Evolutionary conservation across 192 early-diverging fungal species (phyloP), one percentile per base, ranked within the genome.

Genomic region (Coemansia asiatica): DNA sequence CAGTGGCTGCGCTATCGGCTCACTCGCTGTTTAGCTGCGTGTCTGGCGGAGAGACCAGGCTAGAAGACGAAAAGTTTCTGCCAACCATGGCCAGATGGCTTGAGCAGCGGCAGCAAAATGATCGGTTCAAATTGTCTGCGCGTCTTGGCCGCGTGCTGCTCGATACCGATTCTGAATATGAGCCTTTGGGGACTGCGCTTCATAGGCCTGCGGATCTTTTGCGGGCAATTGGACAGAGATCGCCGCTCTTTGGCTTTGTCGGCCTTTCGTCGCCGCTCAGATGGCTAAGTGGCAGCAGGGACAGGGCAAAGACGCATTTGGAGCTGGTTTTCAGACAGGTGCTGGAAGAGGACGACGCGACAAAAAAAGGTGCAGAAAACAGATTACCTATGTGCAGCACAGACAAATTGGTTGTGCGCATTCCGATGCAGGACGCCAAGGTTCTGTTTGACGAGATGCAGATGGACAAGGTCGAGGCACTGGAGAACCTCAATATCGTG

Each of bases 171-270:
- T 33, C 62, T 26, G 36, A 15, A 12, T 48, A 69, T 40, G 35
- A 56, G 23, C 44, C 38, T 9, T 23, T 73, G 18, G 59, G 50
- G n/a, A 51, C 61, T n/a, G 18, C 44, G 6, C 68, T 72, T 46
- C 28, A 63, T 44, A 22, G 15, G 28, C 63, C 79, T 0, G 8
- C 38, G 1, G 70, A 64, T n/a, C 70, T 81, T 36, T 28, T 81
- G 27, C 25, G 36, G 1, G 21, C 10, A 6, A 36, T 81, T 16
- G 57, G 31, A 21, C 36, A 46, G 44, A 28, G 60, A 9, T 29
- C 66, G 27, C 79, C 79, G 23, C 40, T 76, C 33, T 75, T 73
- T 48, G 70, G 31, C 10, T 81, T 81, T 56, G 68, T 70, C 18
- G 46, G 56, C 60, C 56, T 70, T 25, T 61, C 60, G 22, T 73